Evolutionary conservation across 2,329 filamentous ascomycete species (phyloP).

Genomic region (Fusarium napiforme): DNA sequence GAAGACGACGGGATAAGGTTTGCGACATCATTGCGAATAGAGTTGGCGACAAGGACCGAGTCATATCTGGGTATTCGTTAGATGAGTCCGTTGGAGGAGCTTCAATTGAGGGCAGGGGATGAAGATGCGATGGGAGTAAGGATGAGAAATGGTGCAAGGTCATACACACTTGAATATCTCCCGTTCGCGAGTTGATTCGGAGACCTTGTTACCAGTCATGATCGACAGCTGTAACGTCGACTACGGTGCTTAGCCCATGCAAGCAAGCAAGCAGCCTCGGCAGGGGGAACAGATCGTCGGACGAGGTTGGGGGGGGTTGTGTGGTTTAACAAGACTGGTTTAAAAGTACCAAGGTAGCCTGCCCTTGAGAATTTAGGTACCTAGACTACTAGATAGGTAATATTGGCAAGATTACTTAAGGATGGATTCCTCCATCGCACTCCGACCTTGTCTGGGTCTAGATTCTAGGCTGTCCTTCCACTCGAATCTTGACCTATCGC

Average conservation of each 20-base stretch:
- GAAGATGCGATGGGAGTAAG: neutral
- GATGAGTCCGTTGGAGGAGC: neutral
- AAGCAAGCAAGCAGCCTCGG: conserved; percentile 1
- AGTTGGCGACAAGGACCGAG: conserved; percentile 28
- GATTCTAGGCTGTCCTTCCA: neutral
- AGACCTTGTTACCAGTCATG: conserved; percentile 19
- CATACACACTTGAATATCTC: conserved; percentile 48
- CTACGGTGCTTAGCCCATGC: neutral
- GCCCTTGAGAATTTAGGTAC: neutral
- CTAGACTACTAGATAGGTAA: neutral
- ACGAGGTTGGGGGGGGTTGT: neutral
- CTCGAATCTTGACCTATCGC: neutral
- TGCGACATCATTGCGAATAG: conserved; percentile 39
- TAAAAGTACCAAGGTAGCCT: neutral
- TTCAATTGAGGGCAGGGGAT: neutral
- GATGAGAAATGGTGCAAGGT: neutral
- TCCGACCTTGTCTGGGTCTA: neutral
- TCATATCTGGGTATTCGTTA: conserved; percentile 26
- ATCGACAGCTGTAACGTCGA: neutral
- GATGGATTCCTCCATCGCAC: neutral
- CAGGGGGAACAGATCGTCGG: neutral
- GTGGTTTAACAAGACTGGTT: neutral
- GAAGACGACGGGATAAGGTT: conserved; percentile 38
- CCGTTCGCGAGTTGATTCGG: conserved; percentile 46
- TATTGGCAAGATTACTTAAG: conserved; percentile 21